Base-by-base conservation (phyloP, 371 early-diverging fungal species). In the Coemansia sp. region DNA sequence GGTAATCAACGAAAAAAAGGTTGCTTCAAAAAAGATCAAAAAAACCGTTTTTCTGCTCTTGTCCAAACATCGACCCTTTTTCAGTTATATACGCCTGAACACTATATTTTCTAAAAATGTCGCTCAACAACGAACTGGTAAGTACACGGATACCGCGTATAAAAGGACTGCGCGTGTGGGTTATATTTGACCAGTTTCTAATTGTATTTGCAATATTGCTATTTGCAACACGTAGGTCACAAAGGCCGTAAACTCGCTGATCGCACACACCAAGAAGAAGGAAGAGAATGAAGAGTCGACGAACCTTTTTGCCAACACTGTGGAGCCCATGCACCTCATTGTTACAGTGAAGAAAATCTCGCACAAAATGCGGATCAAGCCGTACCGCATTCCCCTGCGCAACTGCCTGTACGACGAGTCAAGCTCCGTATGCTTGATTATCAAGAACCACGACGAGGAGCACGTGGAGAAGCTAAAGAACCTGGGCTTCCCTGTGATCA, bases 391-490 rank as follows among this genome's bases (percentile, higher is more conserved):
- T 50, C 86, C 88, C 20, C 77, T 90, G 53, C 80, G 82, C 65
- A 83, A 86, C 72, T 77, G 87, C 26, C 65, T 92, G 53, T 67
- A 82, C 25, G 69, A 78, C 12, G 75, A 82, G 28, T 75, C 80
- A 50, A 84, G 85, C 44, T 86, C 85, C 37, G 84, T 96, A 12
- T 95, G 95, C 73, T 73, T 97, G 62, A 86, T 96, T 67, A 90
- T 90, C 25, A 93, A 92, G 80, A 93, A 91, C 63, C 89, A 92
- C n/a, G 90, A 92, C 75, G 78, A 85, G 63, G 85, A 86, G 12
- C 88, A 81, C 80, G 89, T 93, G 67, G 87, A 91, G 25, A 68
- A 88, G 54, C 79, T 96, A 18, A 87, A 90, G 68, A 80, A 84
- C 26, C 83, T 89, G 64, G 87, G 84, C 67, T 75, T 86, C 23